These are phyloP conservation scores for Pichia kluyveri DNA, from an alignment of 805 yeast genomes.

Conservation along the genomic window DNA sequence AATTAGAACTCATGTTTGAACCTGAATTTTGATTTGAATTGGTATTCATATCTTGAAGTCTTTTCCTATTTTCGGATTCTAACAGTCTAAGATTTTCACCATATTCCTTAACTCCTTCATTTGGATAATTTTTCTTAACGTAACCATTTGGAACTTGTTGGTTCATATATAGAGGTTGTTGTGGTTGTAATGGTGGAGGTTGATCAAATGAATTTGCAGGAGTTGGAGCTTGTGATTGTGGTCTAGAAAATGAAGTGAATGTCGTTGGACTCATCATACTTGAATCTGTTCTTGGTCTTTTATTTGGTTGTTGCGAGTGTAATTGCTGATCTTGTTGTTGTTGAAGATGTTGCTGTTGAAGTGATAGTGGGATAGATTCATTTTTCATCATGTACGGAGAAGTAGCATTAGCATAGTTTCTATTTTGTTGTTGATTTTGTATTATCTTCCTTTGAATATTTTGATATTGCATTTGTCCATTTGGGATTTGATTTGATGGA, in stretches of 20 bases:
- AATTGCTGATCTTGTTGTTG: background rate
- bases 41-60: conserved; percentile 27
- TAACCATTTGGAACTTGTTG: conserved; percentile 9
- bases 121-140: background rate
- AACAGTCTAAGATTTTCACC: conserved; percentile 69
- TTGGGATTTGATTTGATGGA: background rate
- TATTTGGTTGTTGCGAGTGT: conserved; percentile 1
- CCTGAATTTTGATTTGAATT: background rate
- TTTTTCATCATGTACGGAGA: background rate
- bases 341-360: background rate
- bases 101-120: conserved; percentile 50
- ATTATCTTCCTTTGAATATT: background rate
- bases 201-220: background rate
- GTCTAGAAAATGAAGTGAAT: conserved; percentile 1
- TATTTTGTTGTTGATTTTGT: conserved; percentile 6
- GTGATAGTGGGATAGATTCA: background rate
- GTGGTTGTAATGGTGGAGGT: conserved; percentile 8
- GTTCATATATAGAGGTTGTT: conserved; percentile 7
- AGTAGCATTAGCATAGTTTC: background rate
- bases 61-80: conserved; percentile 67
- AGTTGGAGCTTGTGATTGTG: conserved; percentile 4
- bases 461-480: background rate
- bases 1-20: background rate
- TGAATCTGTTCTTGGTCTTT: conserved; percentile 1
- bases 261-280: conserved; percentile 2